Conservation (phyloP, 305 asterid genomes). For the Solanum hybrid region DNA sequence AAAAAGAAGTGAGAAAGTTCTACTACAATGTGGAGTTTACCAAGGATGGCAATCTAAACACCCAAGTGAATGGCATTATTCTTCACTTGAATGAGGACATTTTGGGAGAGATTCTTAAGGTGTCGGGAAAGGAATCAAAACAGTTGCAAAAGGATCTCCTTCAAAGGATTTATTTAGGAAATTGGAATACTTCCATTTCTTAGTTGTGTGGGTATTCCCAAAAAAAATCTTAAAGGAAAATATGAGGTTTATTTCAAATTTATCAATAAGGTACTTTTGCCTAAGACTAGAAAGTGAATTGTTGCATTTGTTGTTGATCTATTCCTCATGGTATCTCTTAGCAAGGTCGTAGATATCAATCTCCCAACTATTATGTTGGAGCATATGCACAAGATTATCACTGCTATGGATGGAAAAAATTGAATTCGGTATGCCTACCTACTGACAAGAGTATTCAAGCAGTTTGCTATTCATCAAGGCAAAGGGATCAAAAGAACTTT, state of each 20-base stretch:
- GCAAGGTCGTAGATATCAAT: neutral
- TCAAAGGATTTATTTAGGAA: neutral
- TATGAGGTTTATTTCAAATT: no score
- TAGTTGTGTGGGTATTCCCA: neutral
- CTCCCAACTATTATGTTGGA: neutral
- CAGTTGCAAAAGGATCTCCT: neutral
- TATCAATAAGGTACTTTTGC: neutral
- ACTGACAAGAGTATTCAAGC: neutral
- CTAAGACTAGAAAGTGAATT: neutral
- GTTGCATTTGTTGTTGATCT: neutral
- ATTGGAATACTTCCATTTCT: neutral
- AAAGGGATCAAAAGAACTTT: neutral
- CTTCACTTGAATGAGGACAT: neutral
- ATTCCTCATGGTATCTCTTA: neutral
- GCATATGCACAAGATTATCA: neutral
- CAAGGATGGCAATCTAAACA: neutral
- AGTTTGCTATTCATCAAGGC: neutral
- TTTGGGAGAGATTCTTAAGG: neutral
- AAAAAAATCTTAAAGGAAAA: neutral
- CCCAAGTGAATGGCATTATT: neutral
- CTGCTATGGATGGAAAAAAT: neutral
- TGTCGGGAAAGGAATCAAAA: neutral
- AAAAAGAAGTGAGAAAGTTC: neutral
- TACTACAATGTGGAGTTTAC: no score
- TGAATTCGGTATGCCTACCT: neutral